phyloP scores from a whole-genome alignment of 345 rosid genomes.

The Diplotaxis tenuifolia region DNA sequence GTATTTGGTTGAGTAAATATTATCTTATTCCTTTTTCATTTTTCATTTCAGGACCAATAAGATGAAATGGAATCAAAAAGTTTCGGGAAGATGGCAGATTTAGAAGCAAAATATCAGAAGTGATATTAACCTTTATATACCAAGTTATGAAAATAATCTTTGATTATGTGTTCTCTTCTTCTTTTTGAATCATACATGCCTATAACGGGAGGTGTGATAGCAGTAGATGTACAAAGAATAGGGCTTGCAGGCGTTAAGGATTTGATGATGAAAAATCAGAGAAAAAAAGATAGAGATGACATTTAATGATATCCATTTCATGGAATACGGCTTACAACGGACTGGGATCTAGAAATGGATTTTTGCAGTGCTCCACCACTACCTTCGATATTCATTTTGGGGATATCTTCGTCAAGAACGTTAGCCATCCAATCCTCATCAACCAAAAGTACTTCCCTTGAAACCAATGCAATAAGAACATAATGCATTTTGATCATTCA shows the following conservation, averaged over 20 bases:
- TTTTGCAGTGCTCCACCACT: constrained; percentile 20
- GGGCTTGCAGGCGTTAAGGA: neutral
- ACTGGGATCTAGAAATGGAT: constrained; percentile 44
- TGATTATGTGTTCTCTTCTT: neutral
- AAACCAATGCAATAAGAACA: constrained; percentile 27
- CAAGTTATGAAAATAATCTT: neutral
- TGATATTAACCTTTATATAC: neutral
- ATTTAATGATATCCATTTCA: neutral
- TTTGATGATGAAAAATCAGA: neutral
- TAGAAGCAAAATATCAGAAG: neutral
- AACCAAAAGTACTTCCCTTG: too few species aligned
- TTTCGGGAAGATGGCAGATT: neutral
- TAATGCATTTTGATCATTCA: neutral
- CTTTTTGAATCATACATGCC: neutral
- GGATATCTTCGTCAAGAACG: constrained; percentile 27
- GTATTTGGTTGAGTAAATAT: too few species aligned
- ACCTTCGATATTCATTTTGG: constrained; percentile 32
- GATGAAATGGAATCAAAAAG: neutral
- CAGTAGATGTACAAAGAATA: neutral
- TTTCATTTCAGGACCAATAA: neutral
- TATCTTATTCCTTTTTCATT: too few species aligned
- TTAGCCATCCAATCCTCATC: too few species aligned
- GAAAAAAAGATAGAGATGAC: neutral
- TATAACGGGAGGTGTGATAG: neutral
- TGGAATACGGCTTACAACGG: constrained; percentile 37